Evolutionary conservation across 495 filamentous ascomycete genomes (phyloP).

Genomic region (Filosporella fistucella): DNA sequence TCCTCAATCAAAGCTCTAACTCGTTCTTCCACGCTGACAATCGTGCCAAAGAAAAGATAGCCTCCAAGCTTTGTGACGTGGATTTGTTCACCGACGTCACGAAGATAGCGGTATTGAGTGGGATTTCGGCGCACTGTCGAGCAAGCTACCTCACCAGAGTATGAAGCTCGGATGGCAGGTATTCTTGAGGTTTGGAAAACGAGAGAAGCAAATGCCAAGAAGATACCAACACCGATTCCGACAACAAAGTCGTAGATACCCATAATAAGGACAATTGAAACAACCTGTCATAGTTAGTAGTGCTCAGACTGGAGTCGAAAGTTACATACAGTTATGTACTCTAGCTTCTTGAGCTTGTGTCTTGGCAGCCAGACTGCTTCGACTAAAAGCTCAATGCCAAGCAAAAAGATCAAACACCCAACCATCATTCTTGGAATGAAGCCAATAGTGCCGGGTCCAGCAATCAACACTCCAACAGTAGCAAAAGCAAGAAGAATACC

Average conservation of each 20-base stretch:
- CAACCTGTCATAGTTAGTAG: slow-evolving; percentile 49
- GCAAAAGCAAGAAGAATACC: slow-evolving; percentile 80
- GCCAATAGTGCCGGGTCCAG: slow-evolving; percentile 83
- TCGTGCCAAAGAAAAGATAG: slow-evolving; percentile 95
- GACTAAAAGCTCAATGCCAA: slow-evolving; percentile 83
- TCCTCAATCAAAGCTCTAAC: slow-evolving; percentile 79
- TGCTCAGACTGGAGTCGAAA: background rate
- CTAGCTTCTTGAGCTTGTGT: slow-evolving; percentile 76
- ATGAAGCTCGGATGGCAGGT: slow-evolving; percentile 80
- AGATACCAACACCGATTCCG: slow-evolving; percentile 87
- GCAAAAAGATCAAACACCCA: slow-evolving; percentile 85
- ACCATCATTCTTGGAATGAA: slow-evolving; percentile 97
- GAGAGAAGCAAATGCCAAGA: slow-evolving; percentile 83
- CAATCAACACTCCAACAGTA: slow-evolving; percentile 74
- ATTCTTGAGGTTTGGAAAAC: slow-evolving; percentile 88
- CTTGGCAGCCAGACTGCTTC: slow-evolving; percentile 87
- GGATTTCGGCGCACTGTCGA: slow-evolving; percentile 90
- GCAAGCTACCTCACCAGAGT: slow-evolving; percentile 78
- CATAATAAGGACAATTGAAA: slow-evolving; percentile 94
- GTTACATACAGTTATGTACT: slow-evolving; percentile 75
- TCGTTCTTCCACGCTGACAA: slow-evolving; percentile 86
- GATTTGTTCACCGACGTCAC: slow-evolving; percentile 80
- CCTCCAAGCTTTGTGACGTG: slow-evolving; percentile 86
- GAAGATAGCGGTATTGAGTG: slow-evolving; percentile 80
- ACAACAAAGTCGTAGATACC: slow-evolving; percentile 93